Conservation (phyloP, 768 basidiomycete species). For the Mycena maculata region DNA sequence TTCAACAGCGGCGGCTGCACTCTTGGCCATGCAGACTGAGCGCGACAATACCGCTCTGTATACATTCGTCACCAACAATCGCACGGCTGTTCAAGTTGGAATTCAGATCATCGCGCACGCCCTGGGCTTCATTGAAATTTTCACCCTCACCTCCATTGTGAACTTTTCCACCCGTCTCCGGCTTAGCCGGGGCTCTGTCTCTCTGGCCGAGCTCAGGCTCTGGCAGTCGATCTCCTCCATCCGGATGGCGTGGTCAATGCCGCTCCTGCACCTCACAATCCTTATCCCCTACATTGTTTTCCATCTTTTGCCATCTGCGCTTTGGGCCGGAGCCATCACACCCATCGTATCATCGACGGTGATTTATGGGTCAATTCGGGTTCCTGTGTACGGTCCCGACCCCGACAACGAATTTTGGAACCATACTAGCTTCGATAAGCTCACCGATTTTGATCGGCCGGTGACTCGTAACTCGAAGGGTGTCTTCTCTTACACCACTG, state of each 20-base stretch:
- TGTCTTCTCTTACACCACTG: constrained; percentile 13
- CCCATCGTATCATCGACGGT: neutral
- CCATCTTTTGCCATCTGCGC: constrained; percentile 5
- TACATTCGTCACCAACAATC: no score
- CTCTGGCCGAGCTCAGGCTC: neutral
- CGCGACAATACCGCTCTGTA: no score
- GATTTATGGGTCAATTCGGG: neutral
- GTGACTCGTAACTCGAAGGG: neutral
- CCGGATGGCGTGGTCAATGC: neutral
- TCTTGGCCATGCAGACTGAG: no score
- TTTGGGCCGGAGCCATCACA: constrained; percentile 1
- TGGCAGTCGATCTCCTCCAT: constrained; percentile 8
- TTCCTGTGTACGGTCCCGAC: neutral
- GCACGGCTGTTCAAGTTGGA: no score
- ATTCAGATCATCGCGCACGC: no score
- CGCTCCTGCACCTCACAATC: neutral
- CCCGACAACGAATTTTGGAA: neutral
- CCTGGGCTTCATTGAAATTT: neutral
- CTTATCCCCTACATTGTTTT: neutral
- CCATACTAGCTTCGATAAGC: neutral
- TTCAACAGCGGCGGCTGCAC: no score
- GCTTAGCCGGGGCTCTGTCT: neutral
- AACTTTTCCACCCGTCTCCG: constrained; percentile 9
- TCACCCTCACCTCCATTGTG: neutral
- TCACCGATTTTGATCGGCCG: neutral